A percentile compares a stretch with the other conserved stretches of the same genome.
Evolutionary conservation across 2,329 filamentous ascomycete genomes (phyloP).

Genomic region (Hymenoscyphus fructigenus): DNA sequence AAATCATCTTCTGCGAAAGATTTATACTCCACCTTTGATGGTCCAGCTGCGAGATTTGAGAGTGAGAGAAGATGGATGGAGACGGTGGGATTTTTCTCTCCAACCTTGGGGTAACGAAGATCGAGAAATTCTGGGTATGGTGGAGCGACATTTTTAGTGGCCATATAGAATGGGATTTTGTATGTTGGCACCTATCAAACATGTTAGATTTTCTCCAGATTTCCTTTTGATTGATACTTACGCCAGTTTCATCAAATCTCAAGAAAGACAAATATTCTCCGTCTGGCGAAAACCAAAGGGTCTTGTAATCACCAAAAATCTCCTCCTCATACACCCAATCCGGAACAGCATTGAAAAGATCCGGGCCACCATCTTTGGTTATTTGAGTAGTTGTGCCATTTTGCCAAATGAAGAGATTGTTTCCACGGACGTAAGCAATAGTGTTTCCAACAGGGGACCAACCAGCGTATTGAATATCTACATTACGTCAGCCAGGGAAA

Average conservation of each 20-base stretch:
- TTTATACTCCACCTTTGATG: slow-evolving; percentile 49
- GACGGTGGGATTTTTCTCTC: slow-evolving; percentile 65
- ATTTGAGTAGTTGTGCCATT: slow-evolving; percentile 50
- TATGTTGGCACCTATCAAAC: slow-evolving; percentile 48
- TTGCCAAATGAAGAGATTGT: slow-evolving; percentile 61
- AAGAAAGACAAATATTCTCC: slow-evolving; percentile 54
- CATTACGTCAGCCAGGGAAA: background rate
- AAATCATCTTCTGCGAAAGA: slow-evolving; percentile 60
- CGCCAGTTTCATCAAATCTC: slow-evolving; percentile 64
- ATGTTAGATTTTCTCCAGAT: background rate
- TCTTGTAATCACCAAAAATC: slow-evolving; percentile 50
- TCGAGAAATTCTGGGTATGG: slow-evolving; percentile 62
- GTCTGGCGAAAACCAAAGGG: slow-evolving; percentile 58
- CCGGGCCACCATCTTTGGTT: slow-evolving; percentile 58
- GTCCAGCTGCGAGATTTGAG: slow-evolving; percentile 41
- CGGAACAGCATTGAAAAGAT: slow-evolving; percentile 63
- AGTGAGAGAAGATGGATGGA: slow-evolving; percentile 58
- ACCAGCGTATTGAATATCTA: slow-evolving; percentile 60
- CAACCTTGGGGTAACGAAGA: slow-evolving; percentile 68
- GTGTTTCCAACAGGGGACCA: slow-evolving; percentile 57
- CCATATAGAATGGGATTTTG: slow-evolving; percentile 66
- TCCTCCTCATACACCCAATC: slow-evolving; percentile 66
- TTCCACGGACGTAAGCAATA: slow-evolving; percentile 67
- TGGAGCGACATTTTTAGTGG: slow-evolving; percentile 54
- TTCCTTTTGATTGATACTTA: slow-evolving; percentile 34